Conservation (phyloP, 2,329 filamentous ascomycete species). For the Aureobasidium sp. region DNA sequence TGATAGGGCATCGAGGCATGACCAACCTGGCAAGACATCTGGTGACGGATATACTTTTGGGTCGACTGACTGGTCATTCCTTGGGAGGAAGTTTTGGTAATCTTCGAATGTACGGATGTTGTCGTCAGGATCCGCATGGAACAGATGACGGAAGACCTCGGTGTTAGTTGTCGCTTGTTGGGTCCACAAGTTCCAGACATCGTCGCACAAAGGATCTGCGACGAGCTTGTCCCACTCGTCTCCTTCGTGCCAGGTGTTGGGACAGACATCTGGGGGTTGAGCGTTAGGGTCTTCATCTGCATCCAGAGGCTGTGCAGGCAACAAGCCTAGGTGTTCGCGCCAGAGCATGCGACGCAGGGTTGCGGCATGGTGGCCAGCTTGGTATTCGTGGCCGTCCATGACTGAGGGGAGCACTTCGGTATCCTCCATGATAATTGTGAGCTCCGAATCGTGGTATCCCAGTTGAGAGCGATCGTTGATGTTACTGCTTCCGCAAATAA, state of each 20-base stretch:
- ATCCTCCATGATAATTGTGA: constrained; percentile 86
- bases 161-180: constrained; percentile 63
- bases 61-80: constrained; percentile 19
- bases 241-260: constrained; percentile 69
- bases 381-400: constrained; percentile 73
- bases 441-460: constrained; percentile 83
- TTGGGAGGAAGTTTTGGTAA: constrained; percentile 72
- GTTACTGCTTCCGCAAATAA: constrained; percentile 63
- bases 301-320: constrained; percentile 63
- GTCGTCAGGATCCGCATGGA: constrained; percentile 85
- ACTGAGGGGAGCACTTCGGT: constrained; percentile 59
- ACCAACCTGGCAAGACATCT: neutral
- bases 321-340: constrained; percentile 81
- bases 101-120: constrained; percentile 83
- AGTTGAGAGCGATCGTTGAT: constrained; percentile 86
- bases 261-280: constrained; percentile 60
- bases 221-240: constrained; percentile 55
- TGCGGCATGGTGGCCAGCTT: constrained; percentile 73
- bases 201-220: constrained; percentile 51
- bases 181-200: constrained; percentile 61
- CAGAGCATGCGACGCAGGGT: constrained; percentile 76
- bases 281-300: constrained; percentile 67
- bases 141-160: constrained; percentile 66
- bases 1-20: neutral
- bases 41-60: neutral